Evolutionary conservation across 306 rosid species (phyloP).

Genomic region (Dryas alaskensis): DNA sequence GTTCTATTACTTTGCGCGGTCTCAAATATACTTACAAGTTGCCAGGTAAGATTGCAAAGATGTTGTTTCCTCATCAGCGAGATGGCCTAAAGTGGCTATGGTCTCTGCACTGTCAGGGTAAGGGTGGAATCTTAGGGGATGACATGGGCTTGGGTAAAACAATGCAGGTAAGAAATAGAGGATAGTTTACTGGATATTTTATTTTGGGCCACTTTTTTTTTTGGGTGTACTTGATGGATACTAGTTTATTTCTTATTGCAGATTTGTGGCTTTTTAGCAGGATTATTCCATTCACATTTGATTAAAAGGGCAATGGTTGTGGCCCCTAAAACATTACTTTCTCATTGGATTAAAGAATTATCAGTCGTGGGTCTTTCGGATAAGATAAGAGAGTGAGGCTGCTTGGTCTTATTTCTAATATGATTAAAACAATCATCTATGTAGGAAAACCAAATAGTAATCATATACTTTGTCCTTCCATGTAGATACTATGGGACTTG

Average conservation of each 20-base stretch:
- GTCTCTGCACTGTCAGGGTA: slow-evolving; percentile 80
- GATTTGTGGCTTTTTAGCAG: slow-evolving; percentile 90
- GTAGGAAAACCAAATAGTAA: slow-evolving; percentile 6
- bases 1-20: slow-evolving; percentile 51
- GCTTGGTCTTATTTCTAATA: slow-evolving; percentile 19
- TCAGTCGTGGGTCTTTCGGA: slow-evolving; percentile 80
- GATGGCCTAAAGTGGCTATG: slow-evolving; percentile 89
- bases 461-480: slow-evolving; percentile 16
- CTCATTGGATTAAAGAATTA: slow-evolving; percentile 90
- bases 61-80: slow-evolving; percentile 80
- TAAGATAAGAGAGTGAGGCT: slow-evolving; percentile 70
- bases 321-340: slow-evolving; percentile 79
- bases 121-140: slow-evolving; percentile 96
- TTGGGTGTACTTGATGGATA: not conserved
- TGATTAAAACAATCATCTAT: not conserved
- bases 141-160: slow-evolving; percentile 98
- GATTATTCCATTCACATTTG: slow-evolving; percentile 67
- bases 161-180: slow-evolving; percentile 70
- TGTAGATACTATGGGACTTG: slow-evolving; percentile 73
- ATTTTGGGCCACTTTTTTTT: slow-evolving; percentile 9
- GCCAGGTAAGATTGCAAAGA: slow-evolving; percentile 56
- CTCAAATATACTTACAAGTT: slow-evolving; percentile 54
- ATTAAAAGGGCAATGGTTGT: slow-evolving; percentile 73
- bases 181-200: not conserved
- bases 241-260: slow-evolving; percentile 36